Base-by-base conservation (phyloP, 148 eudicot genomes). In the Persicaria tinctoria region DNA sequence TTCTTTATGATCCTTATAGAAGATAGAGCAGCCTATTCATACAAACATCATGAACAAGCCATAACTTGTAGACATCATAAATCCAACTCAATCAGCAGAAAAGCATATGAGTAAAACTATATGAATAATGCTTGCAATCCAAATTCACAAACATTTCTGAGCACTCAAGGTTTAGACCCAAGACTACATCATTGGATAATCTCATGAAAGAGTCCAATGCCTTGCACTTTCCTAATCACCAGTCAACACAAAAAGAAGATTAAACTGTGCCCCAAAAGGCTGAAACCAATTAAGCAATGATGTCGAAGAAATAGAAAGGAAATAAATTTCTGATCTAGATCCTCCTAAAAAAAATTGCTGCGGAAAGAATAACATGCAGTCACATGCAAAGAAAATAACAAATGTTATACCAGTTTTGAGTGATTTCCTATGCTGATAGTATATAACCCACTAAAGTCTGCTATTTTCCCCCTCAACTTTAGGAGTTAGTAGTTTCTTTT, bases 11-110 rank as follows among this genome's bases (percentile, higher is more conserved):
- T 96, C 86, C 99, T 84, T 77, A 90, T 84, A 38, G 94, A 85
- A 86, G 94, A 96, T 62, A 96, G 77, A 57, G 99, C 99, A 80
- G 97, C 99, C 99, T 96, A 83, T 83, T 83, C 50, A 87, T 70
- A 79, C 9, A 41, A 57, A 75, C 46, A 66, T 51, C 73, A 38
- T 46, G 38, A 74, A 17, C 75, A 48, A 68, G 17, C 73, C 44
- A 18, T 57, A 7, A 64, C 38, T 53, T 23, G 70, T 50, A 32
- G 50, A 73, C 10, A 12, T 13, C 46, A 53, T 32, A 38, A 73
- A 16, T 56, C 47, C 18, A 14, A 32, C 9, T 46, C 13, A 41
- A 74, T 53, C 55, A 48, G 44, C 5, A 55, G 74, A 50, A 38
- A 38, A 78, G 62, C 50, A 54, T 53, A 20, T 41, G 47, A 38